Evolutionary conservation across 805 yeast genomes (phyloP).

Genomic region (Cyberlindnera meyerae): DNA sequence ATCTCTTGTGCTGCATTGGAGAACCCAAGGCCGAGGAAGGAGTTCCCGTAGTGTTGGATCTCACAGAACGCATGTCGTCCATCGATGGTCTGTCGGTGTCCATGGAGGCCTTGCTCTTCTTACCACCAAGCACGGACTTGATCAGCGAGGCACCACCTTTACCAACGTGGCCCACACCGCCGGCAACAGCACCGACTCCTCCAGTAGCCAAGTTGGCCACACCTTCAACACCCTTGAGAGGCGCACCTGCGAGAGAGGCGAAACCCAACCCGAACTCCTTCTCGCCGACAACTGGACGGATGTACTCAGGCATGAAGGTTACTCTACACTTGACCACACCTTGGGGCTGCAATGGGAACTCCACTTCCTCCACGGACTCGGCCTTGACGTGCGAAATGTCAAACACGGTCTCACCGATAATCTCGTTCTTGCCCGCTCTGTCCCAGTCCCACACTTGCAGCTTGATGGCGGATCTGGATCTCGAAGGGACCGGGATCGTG

Average conservation of each 20-base stretch:
- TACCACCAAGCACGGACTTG: constrained; percentile 30
- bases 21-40: constrained; percentile 9
- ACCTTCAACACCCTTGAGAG: constrained; percentile 42
- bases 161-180: constrained; percentile 44
- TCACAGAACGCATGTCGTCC: constrained; percentile 7
- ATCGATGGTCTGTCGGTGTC: constrained; percentile 32
- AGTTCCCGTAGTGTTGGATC: too few relatives aligned
- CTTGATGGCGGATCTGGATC: constrained; percentile 46
- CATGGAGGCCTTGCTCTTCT: constrained; percentile 25
- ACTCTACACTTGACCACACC: constrained; percentile 55
- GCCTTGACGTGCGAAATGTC: constrained; percentile 49
- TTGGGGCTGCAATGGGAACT: constrained; percentile 53
- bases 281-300: constrained; percentile 53
- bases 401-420: constrained; percentile 47
- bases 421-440: constrained; percentile 62
- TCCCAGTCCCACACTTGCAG: constrained; percentile 72
- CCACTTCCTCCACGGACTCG: constrained; percentile 39
- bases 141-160: constrained; percentile 38
- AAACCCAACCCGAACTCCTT: constrained; percentile 39
- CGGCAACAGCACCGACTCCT: constrained; percentile 39
- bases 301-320: constrained; percentile 58
- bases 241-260: constrained; percentile 38
- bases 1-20: constrained; percentile 16
- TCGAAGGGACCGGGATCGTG: constrained; percentile 56
- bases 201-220: constrained; percentile 38